These are phyloP conservation scores for Xylaria scruposa DNA, from an alignment of 495 filamentous ascomycete species.

Conservation along the genomic window DNA sequence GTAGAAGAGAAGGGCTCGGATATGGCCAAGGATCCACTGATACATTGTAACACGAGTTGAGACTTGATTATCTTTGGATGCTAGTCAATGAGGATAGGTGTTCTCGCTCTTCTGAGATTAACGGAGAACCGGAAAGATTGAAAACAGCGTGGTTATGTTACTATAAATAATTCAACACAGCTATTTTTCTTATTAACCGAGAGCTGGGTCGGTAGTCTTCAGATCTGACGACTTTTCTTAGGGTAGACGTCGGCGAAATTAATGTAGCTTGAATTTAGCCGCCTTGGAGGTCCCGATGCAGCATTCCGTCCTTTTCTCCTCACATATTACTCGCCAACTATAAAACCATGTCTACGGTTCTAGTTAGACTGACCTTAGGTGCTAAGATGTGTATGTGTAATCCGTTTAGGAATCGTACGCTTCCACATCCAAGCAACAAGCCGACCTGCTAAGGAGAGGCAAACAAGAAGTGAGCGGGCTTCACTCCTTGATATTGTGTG, in stretches of 20 bases:
- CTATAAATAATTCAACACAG: constrained; percentile 15
- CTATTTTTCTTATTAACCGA: constrained; percentile 21
- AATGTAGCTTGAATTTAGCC: constrained; percentile 23
- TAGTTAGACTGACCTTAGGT: neutral
- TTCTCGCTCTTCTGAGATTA: constrained; percentile 5
- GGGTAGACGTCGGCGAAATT: constrained; percentile 7
- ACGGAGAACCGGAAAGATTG: neutral
- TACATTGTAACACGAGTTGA: neutral
- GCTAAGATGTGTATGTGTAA: neutral
- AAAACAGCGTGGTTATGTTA: neutral
- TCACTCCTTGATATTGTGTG: neutral
- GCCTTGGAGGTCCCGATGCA: constrained; percentile 14
- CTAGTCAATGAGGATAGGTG: neutral
- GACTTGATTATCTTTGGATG: neutral
- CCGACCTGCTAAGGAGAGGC: neutral
- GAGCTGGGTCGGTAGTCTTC: neutral
- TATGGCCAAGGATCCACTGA: neutral
- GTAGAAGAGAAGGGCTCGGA: neutral
- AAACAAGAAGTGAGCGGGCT: neutral
- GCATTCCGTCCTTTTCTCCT: constrained; percentile 6
- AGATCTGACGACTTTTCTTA: neutral
- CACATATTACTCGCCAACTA: neutral
- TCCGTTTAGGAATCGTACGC: neutral
- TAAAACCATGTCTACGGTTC: neutral
- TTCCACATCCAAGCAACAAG: neutral